Conservation (phyloP, 768 basidiomycete genomes). For the Boletales sp. region DNA sequence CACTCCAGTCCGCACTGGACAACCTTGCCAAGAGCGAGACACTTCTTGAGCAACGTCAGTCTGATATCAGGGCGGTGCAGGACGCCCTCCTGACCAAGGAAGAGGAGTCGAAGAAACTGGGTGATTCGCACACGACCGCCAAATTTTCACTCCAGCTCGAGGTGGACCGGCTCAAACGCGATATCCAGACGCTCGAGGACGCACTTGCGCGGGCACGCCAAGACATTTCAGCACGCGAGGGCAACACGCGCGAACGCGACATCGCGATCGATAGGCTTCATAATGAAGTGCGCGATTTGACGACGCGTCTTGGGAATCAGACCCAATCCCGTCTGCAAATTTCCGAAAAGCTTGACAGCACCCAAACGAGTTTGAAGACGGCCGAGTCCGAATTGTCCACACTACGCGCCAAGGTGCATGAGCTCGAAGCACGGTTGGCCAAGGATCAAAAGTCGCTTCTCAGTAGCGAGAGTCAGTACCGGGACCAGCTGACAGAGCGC, state of each 20-base stretch:
- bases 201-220: constrained; percentile 69
- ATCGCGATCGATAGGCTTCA: constrained; percentile 70
- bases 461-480: constrained; percentile 72
- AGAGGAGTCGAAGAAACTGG: constrained; percentile 71
- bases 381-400: constrained; percentile 65
- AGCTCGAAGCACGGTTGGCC: constrained; percentile 75
- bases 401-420: constrained; percentile 59
- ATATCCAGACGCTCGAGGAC: constrained; percentile 75
- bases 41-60: constrained; percentile 66
- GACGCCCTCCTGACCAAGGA: constrained; percentile 67
- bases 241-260: constrained; percentile 65
- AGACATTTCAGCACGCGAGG: constrained; percentile 68
- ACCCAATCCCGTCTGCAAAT: constrained; percentile 85
- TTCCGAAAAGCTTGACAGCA: constrained; percentile 82
- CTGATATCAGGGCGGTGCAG: constrained; percentile 74
- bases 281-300: constrained; percentile 77
- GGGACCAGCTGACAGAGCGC: constrained; percentile 90
- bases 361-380: constrained; percentile 56
- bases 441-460: constrained; percentile 79
- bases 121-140: constrained; percentile 81
- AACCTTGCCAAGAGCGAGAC: constrained; percentile 62
- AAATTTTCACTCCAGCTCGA: constrained; percentile 88
- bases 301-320: constrained; percentile 74
- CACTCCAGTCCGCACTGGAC: constrained; percentile 58
- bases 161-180: constrained; percentile 79